These are phyloP conservation scores for Raphanus sativus DNA, from an alignment of 345 rosid species.

Conservation along the genomic window DNA sequence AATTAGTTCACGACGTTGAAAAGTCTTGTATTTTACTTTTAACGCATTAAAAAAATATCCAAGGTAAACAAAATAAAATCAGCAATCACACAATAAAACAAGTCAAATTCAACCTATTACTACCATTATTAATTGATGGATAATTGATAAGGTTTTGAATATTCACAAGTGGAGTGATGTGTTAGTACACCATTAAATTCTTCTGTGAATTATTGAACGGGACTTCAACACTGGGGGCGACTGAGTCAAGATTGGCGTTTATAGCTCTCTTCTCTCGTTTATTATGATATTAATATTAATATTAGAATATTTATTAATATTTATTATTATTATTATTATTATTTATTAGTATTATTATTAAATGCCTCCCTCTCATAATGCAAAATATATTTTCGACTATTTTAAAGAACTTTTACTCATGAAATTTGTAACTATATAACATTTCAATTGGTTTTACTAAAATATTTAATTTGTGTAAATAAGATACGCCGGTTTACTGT, in stretches of 20 bases:
- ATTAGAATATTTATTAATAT: too few species aligned
- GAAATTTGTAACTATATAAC: not conserved
- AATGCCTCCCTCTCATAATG: not conserved
- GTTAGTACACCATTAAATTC: not conserved
- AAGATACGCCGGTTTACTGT: not conserved
- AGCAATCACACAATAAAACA: not conserved
- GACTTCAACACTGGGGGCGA: conserved; percentile 23
- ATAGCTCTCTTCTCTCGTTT: not conserved
- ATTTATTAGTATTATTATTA: not conserved
- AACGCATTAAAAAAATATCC: not conserved
- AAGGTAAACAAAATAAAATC: not conserved
- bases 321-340: not conserved
- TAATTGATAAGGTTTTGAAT: conserved; percentile 11
- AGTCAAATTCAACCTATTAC: conserved; percentile 25
- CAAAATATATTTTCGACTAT: not conserved
- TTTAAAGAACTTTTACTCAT: not conserved
- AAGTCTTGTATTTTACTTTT: not conserved
- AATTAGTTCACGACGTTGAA: conserved; percentile 6
- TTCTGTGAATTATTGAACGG: not conserved
- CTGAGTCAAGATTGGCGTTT: conserved; percentile 34
- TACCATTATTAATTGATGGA: not conserved
- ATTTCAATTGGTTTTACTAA: not conserved
- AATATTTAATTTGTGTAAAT: not conserved
- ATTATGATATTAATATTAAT: not conserved
- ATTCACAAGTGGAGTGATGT: conserved; percentile 24